These are phyloP conservation scores for Nitzschia palea DNA, from an alignment of 108 stramenopile species.

Conservation along the genomic window DNA sequence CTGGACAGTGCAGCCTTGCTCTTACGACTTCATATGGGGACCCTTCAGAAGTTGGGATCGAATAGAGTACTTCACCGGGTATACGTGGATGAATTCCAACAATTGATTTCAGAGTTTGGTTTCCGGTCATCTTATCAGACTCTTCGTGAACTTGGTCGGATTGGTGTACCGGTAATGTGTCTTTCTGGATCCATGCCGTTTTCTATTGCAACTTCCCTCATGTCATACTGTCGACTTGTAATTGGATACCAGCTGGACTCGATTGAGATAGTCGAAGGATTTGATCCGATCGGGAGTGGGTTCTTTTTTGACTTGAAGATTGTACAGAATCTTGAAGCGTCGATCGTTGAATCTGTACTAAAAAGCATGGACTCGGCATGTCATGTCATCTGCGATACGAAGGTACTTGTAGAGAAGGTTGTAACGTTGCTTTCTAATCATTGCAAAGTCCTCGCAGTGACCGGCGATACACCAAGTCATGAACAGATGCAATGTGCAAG, in stretches of 20 bases:
- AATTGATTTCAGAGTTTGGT: neutral
- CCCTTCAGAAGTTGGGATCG: neutral
- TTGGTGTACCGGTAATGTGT: neutral
- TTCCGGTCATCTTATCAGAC: neutral
- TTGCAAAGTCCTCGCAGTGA: neutral
- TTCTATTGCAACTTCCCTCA: neutral
- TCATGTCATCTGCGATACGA: neutral
- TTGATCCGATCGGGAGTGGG: neutral
- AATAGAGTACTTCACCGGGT: neutral
- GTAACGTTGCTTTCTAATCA: neutral
- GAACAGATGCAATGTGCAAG: slow-evolving; percentile 1
- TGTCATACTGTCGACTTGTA: neutral
- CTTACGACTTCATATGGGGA: neutral
- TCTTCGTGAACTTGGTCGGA: neutral
- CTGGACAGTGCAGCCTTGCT: neutral
- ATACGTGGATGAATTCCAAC: neutral
- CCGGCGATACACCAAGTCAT: neutral
- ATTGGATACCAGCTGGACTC: neutral
- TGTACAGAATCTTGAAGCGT: neutral
- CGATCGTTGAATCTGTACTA: neutral
- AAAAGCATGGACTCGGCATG: neutral
- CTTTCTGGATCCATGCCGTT: neutral
- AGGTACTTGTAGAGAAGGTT: neutral
- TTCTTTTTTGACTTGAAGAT: neutral
- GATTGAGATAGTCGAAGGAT: neutral